Conservation (phyloP, 176 grass and related monocot species). For the Carex myosuroides region DNA sequence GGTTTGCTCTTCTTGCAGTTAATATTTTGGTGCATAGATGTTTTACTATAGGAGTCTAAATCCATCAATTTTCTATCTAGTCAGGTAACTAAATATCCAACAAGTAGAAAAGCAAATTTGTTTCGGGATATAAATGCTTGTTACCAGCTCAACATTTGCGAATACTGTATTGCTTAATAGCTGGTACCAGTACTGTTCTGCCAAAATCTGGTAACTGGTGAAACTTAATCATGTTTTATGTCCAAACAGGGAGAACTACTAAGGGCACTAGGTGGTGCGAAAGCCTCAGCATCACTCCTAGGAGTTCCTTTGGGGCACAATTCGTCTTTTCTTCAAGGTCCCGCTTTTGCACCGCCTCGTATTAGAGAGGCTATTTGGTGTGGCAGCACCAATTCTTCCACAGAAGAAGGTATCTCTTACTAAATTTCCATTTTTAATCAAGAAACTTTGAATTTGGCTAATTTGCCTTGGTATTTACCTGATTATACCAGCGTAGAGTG, state of each 20-base stretch:
- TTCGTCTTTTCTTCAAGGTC: constrained; percentile 93
- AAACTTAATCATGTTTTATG: constrained; percentile 3
- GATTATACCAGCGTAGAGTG: neutral
- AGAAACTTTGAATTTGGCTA: neutral
- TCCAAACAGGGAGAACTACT: constrained; percentile 59
- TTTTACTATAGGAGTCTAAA: neutral
- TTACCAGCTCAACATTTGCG: neutral
- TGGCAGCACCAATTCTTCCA: constrained; percentile 92
- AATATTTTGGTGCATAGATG: neutral
- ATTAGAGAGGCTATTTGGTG: constrained; percentile 99
- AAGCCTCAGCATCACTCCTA: constrained; percentile 68
- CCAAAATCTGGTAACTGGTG: neutral
- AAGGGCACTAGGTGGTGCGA: constrained; percentile 58
- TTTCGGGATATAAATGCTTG: neutral
- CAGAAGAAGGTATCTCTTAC: constrained; percentile 66
- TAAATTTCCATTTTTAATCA: neutral
- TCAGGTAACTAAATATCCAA: neutral
- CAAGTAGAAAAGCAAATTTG: neutral
- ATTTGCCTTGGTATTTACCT: neutral
- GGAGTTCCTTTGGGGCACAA: constrained; percentile 95
- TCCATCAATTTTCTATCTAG: neutral
- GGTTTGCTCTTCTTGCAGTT: neutral
- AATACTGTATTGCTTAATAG: neutral
- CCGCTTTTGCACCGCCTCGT: constrained; percentile 92
- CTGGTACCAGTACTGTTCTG: neutral